Evolutionary conservation across 768 basidiomycete genomes (phyloP).

Genomic region (Russula olivacea): DNA sequence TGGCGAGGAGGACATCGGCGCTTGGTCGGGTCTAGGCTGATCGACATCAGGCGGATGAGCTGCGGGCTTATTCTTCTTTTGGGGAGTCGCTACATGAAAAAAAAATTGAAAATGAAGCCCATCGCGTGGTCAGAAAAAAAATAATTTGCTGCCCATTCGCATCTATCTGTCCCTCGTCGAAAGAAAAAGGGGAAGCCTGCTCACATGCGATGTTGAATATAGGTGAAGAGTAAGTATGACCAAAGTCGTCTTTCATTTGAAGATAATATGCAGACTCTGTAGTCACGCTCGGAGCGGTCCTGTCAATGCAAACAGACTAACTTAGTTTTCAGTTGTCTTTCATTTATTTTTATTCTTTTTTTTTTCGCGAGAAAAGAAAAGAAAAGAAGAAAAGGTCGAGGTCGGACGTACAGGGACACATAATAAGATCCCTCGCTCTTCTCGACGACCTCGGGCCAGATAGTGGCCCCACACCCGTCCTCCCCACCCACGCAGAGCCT

Average conservation of each 20-base stretch:
- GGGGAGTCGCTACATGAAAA: conserved; percentile 1
- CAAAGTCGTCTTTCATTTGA: conserved; percentile 31
- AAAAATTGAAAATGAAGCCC: not conserved
- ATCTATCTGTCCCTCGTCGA: not conserved
- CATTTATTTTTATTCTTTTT: not conserved
- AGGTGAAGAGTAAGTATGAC: conserved; percentile 29
- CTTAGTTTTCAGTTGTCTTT: not conserved
- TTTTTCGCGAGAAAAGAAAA: too few species aligned
- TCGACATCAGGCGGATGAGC: not conserved
- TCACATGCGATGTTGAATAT: conserved; percentile 31
- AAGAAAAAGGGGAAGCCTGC: conserved; percentile 3
- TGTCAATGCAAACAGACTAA: conserved; percentile 2
- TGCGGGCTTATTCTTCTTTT: conserved; percentile 6
- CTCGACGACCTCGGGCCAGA: conserved; percentile 30
- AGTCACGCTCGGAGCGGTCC: conserved; percentile 29
- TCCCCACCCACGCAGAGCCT: conserved; percentile 29
- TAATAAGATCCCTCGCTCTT: conserved; percentile 29
- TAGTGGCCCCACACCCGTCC: conserved; percentile 27
- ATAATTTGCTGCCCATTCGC: not conserved
- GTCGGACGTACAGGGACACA: conserved; percentile 27
- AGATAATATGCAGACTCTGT: conserved; percentile 28
- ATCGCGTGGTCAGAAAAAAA: not conserved
- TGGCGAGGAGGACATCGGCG: conserved; percentile 3
- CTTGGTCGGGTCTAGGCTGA: conserved; percentile 8
- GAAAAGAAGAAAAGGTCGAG: too few species aligned